Conservation (phyloP, 139 green algal genomes). For the Auxenochlorella protothecoides region DNA sequence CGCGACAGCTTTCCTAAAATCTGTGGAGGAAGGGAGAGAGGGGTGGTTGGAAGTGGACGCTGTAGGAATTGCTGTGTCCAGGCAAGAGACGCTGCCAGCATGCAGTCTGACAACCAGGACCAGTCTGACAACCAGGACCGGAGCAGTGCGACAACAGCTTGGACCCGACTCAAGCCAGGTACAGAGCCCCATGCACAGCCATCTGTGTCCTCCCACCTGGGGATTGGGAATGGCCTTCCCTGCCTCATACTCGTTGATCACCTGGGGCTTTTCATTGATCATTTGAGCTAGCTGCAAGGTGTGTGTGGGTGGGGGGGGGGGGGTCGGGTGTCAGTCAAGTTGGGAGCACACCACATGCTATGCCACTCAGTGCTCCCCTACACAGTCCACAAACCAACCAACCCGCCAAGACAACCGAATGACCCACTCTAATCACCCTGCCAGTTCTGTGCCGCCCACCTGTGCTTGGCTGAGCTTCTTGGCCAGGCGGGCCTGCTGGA, state of each 20-base stretch:
- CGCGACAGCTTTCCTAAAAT: conserved; percentile 83
- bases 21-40: neutral
- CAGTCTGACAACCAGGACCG: neutral
- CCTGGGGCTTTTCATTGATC: conserved; percentile 94
- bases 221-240: conserved; percentile 93
- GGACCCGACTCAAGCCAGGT: neutral
- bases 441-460: conserved; percentile 18
- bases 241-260: conserved; percentile 85
- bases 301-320: too few relatives aligned
- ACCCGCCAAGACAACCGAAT: neutral
- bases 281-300: conserved; percentile 40
- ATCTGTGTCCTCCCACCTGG: conserved; percentile 52
- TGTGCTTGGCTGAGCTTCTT: conserved; percentile 97
- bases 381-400: neutral
- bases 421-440: too few relatives aligned
- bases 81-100: neutral
- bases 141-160: neutral
- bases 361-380: neutral
- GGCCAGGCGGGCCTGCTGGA: conserved; percentile 75
- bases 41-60: too few relatives aligned
- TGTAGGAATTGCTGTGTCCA: too few relatives aligned
- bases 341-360: too few relatives aligned
- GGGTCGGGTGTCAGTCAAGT: neutral
- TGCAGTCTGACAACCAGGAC: neutral
- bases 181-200: conserved; percentile 7